Conservation (phyloP, 1,284 basidiomycete species). For the Phlebopus sp. region DNA sequence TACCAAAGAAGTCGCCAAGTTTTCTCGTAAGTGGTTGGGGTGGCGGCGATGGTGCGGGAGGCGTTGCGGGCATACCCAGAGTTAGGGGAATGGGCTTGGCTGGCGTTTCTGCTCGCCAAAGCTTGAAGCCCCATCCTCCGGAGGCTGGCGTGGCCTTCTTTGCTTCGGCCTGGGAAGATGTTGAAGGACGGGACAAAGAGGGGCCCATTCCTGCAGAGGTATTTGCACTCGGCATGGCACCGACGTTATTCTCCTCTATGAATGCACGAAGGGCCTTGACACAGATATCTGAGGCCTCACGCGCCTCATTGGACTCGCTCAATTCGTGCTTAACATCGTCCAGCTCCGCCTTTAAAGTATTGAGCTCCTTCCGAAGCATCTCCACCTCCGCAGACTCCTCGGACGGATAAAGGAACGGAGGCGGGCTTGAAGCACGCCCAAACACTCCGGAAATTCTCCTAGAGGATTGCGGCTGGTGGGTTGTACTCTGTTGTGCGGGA, state of each 20-base stretch:
- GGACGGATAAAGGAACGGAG: slow-evolving; percentile 32
- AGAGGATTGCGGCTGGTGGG: slow-evolving; percentile 22
- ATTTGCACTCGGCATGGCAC: slow-evolving; percentile 27
- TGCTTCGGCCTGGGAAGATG: slow-evolving; percentile 39
- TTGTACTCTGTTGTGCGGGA: slow-evolving; percentile 20
- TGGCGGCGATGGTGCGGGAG: slow-evolving; percentile 28
- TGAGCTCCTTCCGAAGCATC: slow-evolving; percentile 61
- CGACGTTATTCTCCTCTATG: slow-evolving; percentile 73
- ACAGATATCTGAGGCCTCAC: slow-evolving; percentile 84
- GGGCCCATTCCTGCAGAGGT: slow-evolving; percentile 9
- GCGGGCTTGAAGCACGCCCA: slow-evolving; percentile 42
- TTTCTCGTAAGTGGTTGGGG: slow-evolving; percentile 51
- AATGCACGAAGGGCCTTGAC: slow-evolving; percentile 80
- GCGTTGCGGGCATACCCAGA: slow-evolving; percentile 31
- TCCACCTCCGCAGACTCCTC: slow-evolving; percentile 47
- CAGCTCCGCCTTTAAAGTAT: slow-evolving; percentile 54
- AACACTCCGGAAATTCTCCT: slow-evolving; percentile 49
- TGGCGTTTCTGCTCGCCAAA: slow-evolving; percentile 53
- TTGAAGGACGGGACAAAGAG: not conserved
- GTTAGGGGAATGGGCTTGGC: slow-evolving; percentile 24
- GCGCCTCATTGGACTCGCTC: slow-evolving; percentile 75
- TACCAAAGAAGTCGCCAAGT: slow-evolving; percentile 65
- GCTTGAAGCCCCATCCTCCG: slow-evolving; percentile 57
- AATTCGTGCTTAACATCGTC: slow-evolving; percentile 66
- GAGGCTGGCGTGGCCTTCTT: slow-evolving; percentile 31